phyloP scores from a whole-genome alignment of 352 stramenopile genomes.

The Phytopythium ostracodes region DNA sequence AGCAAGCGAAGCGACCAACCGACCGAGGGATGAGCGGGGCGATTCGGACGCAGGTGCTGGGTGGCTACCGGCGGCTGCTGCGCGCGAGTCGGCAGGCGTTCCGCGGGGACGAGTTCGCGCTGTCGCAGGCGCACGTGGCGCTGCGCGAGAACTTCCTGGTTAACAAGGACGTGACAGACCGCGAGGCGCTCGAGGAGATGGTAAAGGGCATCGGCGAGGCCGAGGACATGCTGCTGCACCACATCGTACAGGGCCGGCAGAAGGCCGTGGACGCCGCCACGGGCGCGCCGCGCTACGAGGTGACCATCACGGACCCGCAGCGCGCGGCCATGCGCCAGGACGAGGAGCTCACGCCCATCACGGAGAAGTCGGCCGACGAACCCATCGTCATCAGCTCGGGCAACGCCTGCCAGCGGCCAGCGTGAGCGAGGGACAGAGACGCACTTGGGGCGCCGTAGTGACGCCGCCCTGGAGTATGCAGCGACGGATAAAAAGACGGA shows the following conservation, averaged over 20 bases:
- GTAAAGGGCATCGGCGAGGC: slow-evolving; percentile 77
- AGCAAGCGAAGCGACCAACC: background rate
- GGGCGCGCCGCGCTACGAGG: slow-evolving; percentile 47
- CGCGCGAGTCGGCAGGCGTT: slow-evolving; percentile 73
- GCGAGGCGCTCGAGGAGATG: slow-evolving; percentile 46
- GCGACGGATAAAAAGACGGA: background rate
- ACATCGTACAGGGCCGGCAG: slow-evolving; percentile 78
- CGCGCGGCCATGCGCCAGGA: slow-evolving; percentile 74
- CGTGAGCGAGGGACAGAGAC: slow-evolving; percentile 9
- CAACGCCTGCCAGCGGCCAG: slow-evolving; percentile 66
- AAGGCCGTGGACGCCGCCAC: slow-evolving; percentile 31
- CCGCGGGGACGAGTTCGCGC: slow-evolving; percentile 58
- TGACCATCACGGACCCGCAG: slow-evolving; percentile 80
- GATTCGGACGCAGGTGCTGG: slow-evolving; percentile 53
- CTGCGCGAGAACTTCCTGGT: slow-evolving; percentile 67
- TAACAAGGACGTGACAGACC: slow-evolving; percentile 59
- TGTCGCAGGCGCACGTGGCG: slow-evolving; percentile 47
- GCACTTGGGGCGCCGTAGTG: too few relatives aligned
- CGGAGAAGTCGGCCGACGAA: slow-evolving; percentile 63
- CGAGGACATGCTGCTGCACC: slow-evolving; percentile 80
- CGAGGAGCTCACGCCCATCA: slow-evolving; percentile 77
- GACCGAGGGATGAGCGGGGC: slow-evolving; percentile 15
- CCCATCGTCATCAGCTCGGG: slow-evolving; percentile 79
- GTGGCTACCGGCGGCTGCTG: slow-evolving; percentile 74
- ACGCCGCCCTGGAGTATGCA: background rate